Conservation (phyloP, 345 rosid genomes). For the Sapria himalayana region DNA sequence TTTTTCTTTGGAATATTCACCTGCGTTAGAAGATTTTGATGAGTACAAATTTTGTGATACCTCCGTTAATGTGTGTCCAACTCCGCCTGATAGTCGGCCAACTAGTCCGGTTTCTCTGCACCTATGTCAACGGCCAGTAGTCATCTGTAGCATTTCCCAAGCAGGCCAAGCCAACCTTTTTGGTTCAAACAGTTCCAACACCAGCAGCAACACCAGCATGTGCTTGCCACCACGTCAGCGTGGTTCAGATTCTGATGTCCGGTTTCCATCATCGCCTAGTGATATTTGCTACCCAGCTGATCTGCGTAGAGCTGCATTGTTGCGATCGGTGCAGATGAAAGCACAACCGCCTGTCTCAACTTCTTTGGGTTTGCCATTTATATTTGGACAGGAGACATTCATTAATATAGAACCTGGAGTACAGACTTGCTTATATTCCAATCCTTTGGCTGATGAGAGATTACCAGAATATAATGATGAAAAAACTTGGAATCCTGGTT, state of each 20-base stretch:
- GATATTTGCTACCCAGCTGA: constrained; percentile 95
- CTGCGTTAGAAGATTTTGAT: constrained; percentile 86
- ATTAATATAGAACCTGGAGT: constrained; percentile 37
- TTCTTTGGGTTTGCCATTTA: constrained; percentile 22
- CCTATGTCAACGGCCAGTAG: constrained; percentile 40
- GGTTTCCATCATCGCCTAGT: constrained; percentile 92
- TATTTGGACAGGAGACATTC: constrained; percentile 28
- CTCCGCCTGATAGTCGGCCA: constrained; percentile 57
- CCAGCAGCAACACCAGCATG: constrained; percentile 11
- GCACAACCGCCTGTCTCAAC: constrained; percentile 38
- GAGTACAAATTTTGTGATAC: constrained; percentile 47
- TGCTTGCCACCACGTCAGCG: constrained; percentile 43
- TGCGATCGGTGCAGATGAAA: constrained; percentile 94
- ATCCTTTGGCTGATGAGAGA: constrained; percentile 47
- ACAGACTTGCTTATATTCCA: constrained; percentile 29
- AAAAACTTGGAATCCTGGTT: too few relatives aligned
- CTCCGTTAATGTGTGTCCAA: constrained; percentile 23
- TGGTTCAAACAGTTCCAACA: constrained; percentile 18
- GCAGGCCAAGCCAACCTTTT: too few relatives aligned
- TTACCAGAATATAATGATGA: too few relatives aligned
- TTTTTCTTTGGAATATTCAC: constrained; percentile 64
- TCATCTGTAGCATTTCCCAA: constrained; percentile 17
- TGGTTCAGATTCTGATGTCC: constrained; percentile 76
- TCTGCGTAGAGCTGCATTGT: constrained; percentile 69
- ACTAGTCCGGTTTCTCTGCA: constrained; percentile 80